Conservation (phyloP, 257 asterid species). For the Hygrophila difformis region DNA sequence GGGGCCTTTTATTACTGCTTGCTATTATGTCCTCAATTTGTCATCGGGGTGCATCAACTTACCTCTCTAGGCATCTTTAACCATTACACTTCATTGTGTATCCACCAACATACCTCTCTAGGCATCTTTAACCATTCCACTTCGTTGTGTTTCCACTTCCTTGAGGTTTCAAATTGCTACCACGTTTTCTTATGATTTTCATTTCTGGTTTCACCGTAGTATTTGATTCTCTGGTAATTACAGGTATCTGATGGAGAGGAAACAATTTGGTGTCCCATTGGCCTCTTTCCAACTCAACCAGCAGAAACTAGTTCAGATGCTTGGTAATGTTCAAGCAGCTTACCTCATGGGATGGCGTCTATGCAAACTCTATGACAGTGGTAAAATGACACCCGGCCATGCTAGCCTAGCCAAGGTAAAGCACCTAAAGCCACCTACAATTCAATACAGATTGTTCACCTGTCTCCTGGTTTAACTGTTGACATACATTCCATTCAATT, state of each 20-base stretch:
- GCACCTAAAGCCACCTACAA: no score
- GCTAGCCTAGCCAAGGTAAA: constrained; percentile 95
- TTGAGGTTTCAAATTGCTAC: no score
- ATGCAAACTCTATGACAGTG: constrained; percentile 87
- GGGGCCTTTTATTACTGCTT: no score
- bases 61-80: no score
- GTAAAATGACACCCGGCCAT: constrained; percentile 92
- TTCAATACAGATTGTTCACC: no score
- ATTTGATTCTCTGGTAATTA: constrained; percentile 12
- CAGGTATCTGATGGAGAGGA: constrained; percentile 93
- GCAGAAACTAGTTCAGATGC: constrained; percentile 80
- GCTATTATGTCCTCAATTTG: no score
- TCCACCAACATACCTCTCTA: no score
- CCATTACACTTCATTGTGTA: no score
- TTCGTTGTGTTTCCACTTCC: no score
- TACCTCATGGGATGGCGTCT: constrained; percentile 89
- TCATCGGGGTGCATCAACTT: no score
- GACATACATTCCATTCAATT: constrained; percentile 12
- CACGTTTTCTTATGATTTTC: neutral
- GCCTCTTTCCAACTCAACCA: constrained; percentile 97
- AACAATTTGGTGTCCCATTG: constrained; percentile 93
- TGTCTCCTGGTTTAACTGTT: constrained; percentile 13
- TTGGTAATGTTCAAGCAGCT: constrained; percentile 88
- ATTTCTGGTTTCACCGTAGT: constrained; percentile 1
- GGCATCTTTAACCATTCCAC: no score